Evolutionary conservation across 2,329 filamentous ascomycete genomes (phyloP), one percentile per base, ranked within the genome.

Genomic region (Erysiphe neolycopersici): DNA sequence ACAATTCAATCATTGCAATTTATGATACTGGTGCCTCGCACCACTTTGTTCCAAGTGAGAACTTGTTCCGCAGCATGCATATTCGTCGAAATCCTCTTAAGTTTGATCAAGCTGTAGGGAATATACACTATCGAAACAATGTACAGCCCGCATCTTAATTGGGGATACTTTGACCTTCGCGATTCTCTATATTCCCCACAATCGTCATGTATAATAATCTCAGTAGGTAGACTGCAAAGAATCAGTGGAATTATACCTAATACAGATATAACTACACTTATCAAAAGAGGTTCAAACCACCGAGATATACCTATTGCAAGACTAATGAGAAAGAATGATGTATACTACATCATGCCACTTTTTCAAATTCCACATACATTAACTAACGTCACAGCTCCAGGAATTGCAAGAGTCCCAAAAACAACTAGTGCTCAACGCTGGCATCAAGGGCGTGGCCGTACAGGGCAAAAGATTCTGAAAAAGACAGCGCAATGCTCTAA

Each of bases 21-120:
- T 42, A 33, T 42, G 40, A 33, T 42, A 19, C 40, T 19, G 40
- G 29, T 42, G 40, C 40, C 18, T 42, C 30, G 40, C 30, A 42
- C 40, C 29, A 18, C 11, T 33, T 42, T 42, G 6, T 42, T 35
- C n/a, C 16, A 33, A 16, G 29, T 32, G 8, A 33, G 19, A 33
- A n/a, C 5, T 13, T 33, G 17, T 42, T 42, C 40, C 29, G 16
- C 19, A 13, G n/a, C 14, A 32, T 42, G 22, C 17, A 33, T 19
- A 42, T n/a, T 12, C 16, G 40, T 10, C 16, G 17, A 13, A 42
- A 19, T 16, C 40, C 40, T 18, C 5, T 42, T 19, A 42, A 33
- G 11, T 33, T 42, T 19, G 29, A 42, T 35, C 40, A 42, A 42
- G 40, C 30, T 33, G 29, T 42, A 18, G 29, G 40, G 16, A 35